Conservation (phyloP, 768 basidiomycete genomes). For the Agrocybe praecox region DNA sequence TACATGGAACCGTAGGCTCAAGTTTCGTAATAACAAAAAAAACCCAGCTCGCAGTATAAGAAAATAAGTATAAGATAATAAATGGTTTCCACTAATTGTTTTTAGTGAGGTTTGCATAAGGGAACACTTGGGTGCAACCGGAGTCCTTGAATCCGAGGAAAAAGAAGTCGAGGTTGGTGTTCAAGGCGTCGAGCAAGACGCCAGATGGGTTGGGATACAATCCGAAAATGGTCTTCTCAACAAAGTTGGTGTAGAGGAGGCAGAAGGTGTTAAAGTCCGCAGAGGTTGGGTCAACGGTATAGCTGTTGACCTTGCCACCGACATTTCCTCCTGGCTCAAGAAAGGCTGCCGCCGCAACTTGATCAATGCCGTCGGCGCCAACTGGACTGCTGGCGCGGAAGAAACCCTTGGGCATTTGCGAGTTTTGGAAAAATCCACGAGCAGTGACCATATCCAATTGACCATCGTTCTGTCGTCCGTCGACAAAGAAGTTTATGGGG, state of each 20-base stretch:
- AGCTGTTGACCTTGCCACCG: constrained; percentile 18
- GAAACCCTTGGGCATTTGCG: constrained; percentile 21
- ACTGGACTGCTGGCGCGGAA: constrained; percentile 17
- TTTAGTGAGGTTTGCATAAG: constrained; percentile 7
- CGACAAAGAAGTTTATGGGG: constrained; percentile 25
- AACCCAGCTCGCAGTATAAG: too few relatives aligned
- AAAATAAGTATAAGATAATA: too few relatives aligned
- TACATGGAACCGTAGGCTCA: too few relatives aligned
- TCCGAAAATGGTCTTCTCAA: constrained; percentile 18
- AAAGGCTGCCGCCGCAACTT: constrained; percentile 13
- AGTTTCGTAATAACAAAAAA: too few relatives aligned
- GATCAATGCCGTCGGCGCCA: constrained; percentile 14
- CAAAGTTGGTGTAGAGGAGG: constrained; percentile 23
- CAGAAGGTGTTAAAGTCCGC: constrained; percentile 20
- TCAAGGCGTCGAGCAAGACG: constrained; percentile 18
- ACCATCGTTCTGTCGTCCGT: constrained; percentile 22
- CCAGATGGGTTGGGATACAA: constrained; percentile 24
- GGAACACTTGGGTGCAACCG: constrained; percentile 19
- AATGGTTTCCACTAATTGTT: too few relatives aligned
- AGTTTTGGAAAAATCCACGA: constrained; percentile 26
- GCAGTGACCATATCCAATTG: constrained; percentile 22
- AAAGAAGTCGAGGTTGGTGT: constrained; percentile 17
- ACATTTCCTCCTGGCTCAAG: constrained; percentile 21
- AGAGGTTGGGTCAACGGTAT: constrained; percentile 19
- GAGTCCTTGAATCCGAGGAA: constrained; percentile 10